phyloP scores from a whole-genome alignment of 2,329 filamentous ascomycete species.

The Trichoderma sp. region DNA sequence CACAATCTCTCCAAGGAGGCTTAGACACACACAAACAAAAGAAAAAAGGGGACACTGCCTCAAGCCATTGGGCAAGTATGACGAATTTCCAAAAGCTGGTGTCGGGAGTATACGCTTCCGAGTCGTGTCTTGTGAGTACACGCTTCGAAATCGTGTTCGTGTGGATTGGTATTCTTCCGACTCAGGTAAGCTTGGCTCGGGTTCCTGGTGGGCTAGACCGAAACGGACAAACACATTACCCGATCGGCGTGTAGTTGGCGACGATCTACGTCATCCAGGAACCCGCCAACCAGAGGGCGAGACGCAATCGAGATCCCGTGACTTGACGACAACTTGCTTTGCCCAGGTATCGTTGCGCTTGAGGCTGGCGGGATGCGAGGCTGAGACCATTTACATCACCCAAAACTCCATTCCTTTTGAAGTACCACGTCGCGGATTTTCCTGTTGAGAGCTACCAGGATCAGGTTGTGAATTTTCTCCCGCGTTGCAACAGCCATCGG shows the following conservation, averaged over 20 bases:
- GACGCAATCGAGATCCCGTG: slow-evolving; percentile 8
- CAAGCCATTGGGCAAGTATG: slow-evolving; percentile 16
- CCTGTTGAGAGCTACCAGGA: not conserved
- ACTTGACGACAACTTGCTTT: slow-evolving; percentile 4
- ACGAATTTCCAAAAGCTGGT: not conserved
- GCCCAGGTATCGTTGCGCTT: slow-evolving; percentile 1
- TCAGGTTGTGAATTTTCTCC: not conserved
- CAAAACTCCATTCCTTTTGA: not conserved
- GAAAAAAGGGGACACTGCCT: slow-evolving; percentile 10
- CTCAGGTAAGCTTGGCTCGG: not conserved
- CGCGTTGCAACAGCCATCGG: not conserved
- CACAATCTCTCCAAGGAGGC: not conserved
- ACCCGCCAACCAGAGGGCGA: slow-evolving; percentile 14
- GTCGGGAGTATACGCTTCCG: slow-evolving; percentile 4
- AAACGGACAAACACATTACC: slow-evolving; percentile 22
- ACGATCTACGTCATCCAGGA: slow-evolving; percentile 17
- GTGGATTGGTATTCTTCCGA: not conserved
- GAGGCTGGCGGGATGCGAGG: slow-evolving; percentile 15
- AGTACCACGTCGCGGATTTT: not conserved
- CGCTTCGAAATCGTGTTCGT: not conserved
- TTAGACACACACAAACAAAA: not conserved
- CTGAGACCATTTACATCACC: slow-evolving; percentile 7
- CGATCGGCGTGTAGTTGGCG: slow-evolving; percentile 8
- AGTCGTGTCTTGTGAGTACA: not conserved
- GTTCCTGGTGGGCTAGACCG: not conserved